Evolutionary conservation across 2,329 filamentous ascomycete genomes (phyloP), one percentile per base, ranked within the genome.

Genomic region (Thielaviopsis musarum): DNA sequence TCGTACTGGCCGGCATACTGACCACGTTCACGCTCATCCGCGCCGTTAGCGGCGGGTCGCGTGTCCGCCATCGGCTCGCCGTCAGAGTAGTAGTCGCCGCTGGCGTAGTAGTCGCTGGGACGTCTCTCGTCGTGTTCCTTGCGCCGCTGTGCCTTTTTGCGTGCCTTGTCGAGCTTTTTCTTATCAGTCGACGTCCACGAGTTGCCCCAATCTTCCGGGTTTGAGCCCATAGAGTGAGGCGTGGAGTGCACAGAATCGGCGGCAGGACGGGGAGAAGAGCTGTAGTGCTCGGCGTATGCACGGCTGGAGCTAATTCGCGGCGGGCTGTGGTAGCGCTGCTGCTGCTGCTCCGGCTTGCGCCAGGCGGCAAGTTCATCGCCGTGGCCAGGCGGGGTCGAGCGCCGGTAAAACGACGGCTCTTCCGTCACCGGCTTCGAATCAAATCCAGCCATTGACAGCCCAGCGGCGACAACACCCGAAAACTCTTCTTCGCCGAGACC

Each of bases 391-490:
- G 56, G 59, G n/a, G 38, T 59, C 5, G 57, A 24, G 13, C 57
- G 54, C 21, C 54, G 49, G 45, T 54, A 59, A 26, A 59, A 59
- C 30, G 45, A 54, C 10, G 59, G 59, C 19, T 60, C 54, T 19
- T 60, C 54, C 13, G 54, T 56, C 6, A 60, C 54, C 24, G 15
- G 17, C 9, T 52, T 48, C 3, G 54, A 52, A 15, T 59, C 28
- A 38, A 60, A 60, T 2, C 57, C 57, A 3, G 56, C 34, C 28
- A 61, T 48, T 5, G 48, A 41, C 24, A 61, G 54, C 3, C 52
- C 60, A 15, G 56, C 60, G 10, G 56, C 60, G 26, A 59, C 54
- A 21, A 58, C 53, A 21, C 41, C 60, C n/a, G 45, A 52, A 26
- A 59, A 56, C 26, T 61, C 60, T 30, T 56, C 57, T 34, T 52